These are phyloP conservation scores for Trichoderma reesei DNA, from an alignment of 495 filamentous ascomycete genomes.

Conservation along the genomic window DNA sequence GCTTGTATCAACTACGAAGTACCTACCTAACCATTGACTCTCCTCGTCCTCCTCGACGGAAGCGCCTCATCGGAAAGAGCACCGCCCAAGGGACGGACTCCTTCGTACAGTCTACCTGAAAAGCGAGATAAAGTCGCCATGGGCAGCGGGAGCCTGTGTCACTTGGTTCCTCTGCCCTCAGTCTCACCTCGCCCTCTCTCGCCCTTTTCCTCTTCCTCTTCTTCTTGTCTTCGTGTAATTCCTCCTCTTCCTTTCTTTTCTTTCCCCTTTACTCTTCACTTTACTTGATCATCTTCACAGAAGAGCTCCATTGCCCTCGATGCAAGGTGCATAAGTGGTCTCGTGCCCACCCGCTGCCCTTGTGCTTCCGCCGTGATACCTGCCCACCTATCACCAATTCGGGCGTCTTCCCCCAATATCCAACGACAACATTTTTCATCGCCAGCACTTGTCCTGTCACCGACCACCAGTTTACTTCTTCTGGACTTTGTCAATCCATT, in stretches of 20 bases:
- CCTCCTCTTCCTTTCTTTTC: not conserved
- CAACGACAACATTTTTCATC: not conserved
- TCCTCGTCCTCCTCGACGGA: too few relatives aligned
- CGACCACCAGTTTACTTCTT: too few relatives aligned
- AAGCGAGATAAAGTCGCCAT: not conserved
- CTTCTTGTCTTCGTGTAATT: too few relatives aligned
- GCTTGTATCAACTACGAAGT: not conserved
- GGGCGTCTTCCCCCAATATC: too few relatives aligned
- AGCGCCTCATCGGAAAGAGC: too few relatives aligned
- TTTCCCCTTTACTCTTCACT: not conserved
- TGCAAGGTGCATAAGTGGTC: constrained; percentile 3
- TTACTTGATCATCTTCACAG: not conserved
- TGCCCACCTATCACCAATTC: not conserved
- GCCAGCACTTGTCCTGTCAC: not conserved
- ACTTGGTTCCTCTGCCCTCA: not conserved
- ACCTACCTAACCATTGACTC: too few relatives aligned
- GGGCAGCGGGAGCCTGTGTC: not conserved
- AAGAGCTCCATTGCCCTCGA: not conserved
- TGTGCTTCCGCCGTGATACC: not conserved
- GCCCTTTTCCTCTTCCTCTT: not conserved
- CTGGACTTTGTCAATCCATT: too few relatives aligned
- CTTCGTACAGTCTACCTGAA: too few relatives aligned
- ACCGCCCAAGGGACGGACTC: not conserved
- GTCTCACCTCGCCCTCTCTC: not conserved
- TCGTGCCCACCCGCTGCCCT: not conserved